These are phyloP conservation scores for Lagenaria siceraria DNA, from an alignment of 306 rosid genomes.

Conservation along the genomic window DNA sequence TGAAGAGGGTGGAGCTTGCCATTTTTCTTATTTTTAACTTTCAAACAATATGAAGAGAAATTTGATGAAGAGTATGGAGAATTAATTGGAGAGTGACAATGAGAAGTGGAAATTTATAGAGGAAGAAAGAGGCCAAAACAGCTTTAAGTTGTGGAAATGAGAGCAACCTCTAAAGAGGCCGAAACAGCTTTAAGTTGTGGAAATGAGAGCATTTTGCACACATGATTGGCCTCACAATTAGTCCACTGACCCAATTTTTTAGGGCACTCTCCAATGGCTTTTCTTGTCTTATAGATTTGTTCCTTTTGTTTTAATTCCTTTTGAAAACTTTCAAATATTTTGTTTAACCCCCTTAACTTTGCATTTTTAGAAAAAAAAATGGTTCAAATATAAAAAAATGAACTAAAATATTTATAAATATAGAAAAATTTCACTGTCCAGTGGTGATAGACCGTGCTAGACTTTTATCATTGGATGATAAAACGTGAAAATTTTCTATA, in stretches of 20 bases:
- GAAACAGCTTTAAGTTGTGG: neutral
- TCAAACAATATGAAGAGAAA: neutral
- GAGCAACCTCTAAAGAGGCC: conserved; percentile 14
- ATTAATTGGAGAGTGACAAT: neutral
- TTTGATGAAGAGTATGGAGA: neutral
- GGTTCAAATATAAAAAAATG: no score
- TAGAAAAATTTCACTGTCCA: no score
- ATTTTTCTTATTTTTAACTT: neutral
- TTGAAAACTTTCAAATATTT: neutral
- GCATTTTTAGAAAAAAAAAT: no score
- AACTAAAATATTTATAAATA: no score
- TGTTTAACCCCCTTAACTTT: no score
- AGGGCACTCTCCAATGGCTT: conserved; percentile 1
- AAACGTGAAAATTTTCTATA: no score
- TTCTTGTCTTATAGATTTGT: neutral
- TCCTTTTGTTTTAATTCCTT: neutral
- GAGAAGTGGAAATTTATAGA: neutral
- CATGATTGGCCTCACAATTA: conserved; percentile 13
- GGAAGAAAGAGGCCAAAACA: neutral
- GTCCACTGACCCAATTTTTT: conserved; percentile 23
- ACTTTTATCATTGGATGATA: no score
- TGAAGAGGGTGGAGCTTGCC: conserved; percentile 1
- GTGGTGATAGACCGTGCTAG: no score
- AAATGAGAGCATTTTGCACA: conserved; percentile 19
- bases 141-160: neutral